Evolutionary conservation across 2,329 filamentous ascomycete species (phyloP), one percentile per base, ranked within the genome.

Genomic region (Monosporascus cannonballus): DNA sequence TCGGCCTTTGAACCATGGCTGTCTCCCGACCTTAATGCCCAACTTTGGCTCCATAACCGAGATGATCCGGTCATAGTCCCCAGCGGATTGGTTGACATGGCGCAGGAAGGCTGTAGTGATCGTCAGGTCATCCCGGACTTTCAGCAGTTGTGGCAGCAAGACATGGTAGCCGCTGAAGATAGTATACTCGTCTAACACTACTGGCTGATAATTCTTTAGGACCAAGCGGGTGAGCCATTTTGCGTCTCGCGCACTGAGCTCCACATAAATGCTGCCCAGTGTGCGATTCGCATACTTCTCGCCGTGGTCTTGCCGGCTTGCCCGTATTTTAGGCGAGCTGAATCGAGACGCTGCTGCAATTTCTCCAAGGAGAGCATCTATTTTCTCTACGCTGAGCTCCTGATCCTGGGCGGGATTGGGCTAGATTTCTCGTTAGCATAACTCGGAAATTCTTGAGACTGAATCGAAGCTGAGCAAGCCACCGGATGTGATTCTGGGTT

Each of bases 191-290:
- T 90, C 82, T 2, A 95, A 64, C 2, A 78, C 66, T 0, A 92
- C 74, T 0, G 87, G 86, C n/a, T 79, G 76, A 54, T 86, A 89
- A 56, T 85, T 80, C 64, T 95, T 94, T 27, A 96, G 73, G 6
- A 96, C 76, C 30, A 96, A 73, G 3, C 92, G 80, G 0, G 89
- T 89, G 11, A 96, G 76, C 92, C 92, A 96, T 70, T 96, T 96
- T 4, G 85, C 87, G 64, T 96, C 89, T 44, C 76, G 74, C 3
- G 89, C 81, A 46, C 75, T 75, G 9, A 90, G 64, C 7, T 81
- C 78, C 30, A 70, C 73, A 61, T 87, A 88, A 1, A 92, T 64
- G 0, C 67, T 64, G 20, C 74, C 74, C 1, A 93, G 67, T 3
- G 76, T 66, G 4, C 71, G 69, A 22, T 74, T 68, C 63, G 79